Base-by-base conservation (phyloP, 148 eudicot genomes). In the Polygonum aviculare region DNA sequence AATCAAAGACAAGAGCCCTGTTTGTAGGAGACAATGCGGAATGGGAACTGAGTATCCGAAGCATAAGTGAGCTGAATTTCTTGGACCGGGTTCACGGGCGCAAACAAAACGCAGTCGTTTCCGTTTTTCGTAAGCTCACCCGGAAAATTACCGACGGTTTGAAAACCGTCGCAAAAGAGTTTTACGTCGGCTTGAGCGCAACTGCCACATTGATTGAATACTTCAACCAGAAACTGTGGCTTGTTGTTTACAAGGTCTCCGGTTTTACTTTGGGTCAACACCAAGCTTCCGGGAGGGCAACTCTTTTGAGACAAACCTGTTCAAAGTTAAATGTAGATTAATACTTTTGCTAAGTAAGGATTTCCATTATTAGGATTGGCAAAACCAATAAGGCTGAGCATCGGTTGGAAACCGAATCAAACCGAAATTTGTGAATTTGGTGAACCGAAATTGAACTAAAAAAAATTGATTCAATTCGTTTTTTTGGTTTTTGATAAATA, bases 141-240 rank as follows among this genome's bases (percentile, higher is more conserved):
- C 0, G 36, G 33, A 5, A 41, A 41, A 2, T 11, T 31, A 62
- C 38, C 75, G 35, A 44, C 54, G 15, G 75, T 41, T 41, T 45
- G 74, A 21, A 72, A 72, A n/a, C 75, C 75, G 75, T 11, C 4
- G 38, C 75, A 72, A 3, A 7, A 21, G 36, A 72, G 16, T 45
- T 21, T 45, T 1, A 72, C 52, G 12, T 70, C 73, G 16, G 9
- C 18, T 48, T 72, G 75, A 5, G 35, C 33, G 35, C 74, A 72
- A 16, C n/a, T 11, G 26, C 72, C 72, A 3, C 72, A 36, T 0
- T 16, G 7, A 16, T 67, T 67, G 45, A 67, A 67, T n/a, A 67
- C 44, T 16, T 67, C 72, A 44, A 36, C 72, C 45, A 67, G 7
- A 21, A 35, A 67, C 45, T 67, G 72, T 38, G 72, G 44, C 45